phyloP scores from a whole-genome alignment of 2,329 filamentous ascomycete genomes.

The Diaporthe nobilis region DNA sequence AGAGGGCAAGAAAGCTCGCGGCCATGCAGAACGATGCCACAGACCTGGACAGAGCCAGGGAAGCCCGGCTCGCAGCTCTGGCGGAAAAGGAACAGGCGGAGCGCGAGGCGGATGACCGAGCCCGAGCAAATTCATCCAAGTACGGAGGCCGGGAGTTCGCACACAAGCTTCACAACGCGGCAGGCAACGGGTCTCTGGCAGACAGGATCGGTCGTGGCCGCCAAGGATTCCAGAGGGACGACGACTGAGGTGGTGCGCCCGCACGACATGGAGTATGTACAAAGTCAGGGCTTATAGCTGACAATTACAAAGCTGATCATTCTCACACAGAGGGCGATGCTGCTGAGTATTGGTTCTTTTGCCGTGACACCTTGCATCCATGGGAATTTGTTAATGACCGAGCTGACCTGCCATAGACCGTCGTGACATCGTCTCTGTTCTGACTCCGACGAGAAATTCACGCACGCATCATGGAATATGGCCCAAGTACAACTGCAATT shows the following conservation, averaged over 20 bases:
- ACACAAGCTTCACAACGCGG: conserved; percentile 73
- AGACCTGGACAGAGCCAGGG: conserved; percentile 79
- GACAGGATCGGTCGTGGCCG: conserved; percentile 66
- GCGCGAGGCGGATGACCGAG: conserved; percentile 76
- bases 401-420: neutral
- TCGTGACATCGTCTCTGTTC: neutral
- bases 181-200: conserved; percentile 64
- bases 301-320: conserved; percentile 20
- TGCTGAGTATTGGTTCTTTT: neutral
- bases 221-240: conserved; percentile 61
- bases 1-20: conserved; percentile 76
- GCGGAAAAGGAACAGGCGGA: conserved; percentile 75
- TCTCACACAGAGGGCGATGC: neutral
- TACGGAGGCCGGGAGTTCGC: conserved; percentile 76
- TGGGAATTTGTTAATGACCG: neutral
- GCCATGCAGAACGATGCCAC: conserved; percentile 81
- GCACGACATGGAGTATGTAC: conserved; percentile 13
- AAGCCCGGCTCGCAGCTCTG: conserved; percentile 75
- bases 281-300: neutral
- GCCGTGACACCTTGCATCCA: neutral
- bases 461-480: neutral
- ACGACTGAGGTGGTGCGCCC: conserved; percentile 51
- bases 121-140: conserved; percentile 70
- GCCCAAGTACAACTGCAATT: neutral
- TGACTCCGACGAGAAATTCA: neutral